These are phyloP conservation scores for Diaporthe vaccinii DNA, from an alignment of 2,329 filamentous ascomycete species.

Conservation along the genomic window DNA sequence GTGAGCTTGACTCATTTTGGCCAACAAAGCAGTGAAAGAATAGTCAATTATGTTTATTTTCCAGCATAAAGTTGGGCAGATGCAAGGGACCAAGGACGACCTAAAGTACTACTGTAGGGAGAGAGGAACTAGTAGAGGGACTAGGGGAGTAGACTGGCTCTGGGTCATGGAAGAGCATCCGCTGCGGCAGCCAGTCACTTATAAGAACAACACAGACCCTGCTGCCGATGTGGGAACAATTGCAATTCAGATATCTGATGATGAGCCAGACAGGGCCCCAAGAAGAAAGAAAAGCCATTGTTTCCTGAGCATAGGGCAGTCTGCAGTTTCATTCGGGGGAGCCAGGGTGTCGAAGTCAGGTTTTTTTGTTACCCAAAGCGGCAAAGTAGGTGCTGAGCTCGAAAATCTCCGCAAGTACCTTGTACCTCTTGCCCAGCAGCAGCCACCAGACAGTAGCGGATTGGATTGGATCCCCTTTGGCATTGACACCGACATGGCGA, in stretches of 20 bases:
- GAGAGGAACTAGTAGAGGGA: neutral
- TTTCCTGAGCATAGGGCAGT: neutral
- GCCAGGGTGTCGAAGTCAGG: constrained; percentile 32
- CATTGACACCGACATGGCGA: constrained; percentile 34
- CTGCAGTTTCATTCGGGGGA: constrained; percentile 7
- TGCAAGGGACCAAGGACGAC: neutral
- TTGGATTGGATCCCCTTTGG: constrained; percentile 34
- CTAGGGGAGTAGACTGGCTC: neutral
- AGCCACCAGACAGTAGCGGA: constrained; percentile 30
- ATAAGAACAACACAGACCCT: neutral
- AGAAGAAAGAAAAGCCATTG: neutral
- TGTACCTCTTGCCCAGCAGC: constrained; percentile 28
- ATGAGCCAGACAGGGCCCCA: neutral
- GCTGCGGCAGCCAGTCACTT: neutral
- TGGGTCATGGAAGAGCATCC: neutral
- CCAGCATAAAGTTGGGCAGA: neutral
- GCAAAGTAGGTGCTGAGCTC: constrained; percentile 31
- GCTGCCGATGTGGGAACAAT: neutral
- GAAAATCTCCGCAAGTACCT: constrained; percentile 34
- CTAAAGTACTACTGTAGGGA: neutral
- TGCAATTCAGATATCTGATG: neutral
- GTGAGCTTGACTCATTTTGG: neutral
- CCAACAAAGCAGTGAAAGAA: neutral
- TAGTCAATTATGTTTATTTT: neutral
- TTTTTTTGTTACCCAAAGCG: constrained; percentile 37